A percentile compares a stretch with the other conserved stretches of the same genome.
Conservation (phyloP, 192 early-diverging fungal species). For the Coemansia sp. region DNA sequence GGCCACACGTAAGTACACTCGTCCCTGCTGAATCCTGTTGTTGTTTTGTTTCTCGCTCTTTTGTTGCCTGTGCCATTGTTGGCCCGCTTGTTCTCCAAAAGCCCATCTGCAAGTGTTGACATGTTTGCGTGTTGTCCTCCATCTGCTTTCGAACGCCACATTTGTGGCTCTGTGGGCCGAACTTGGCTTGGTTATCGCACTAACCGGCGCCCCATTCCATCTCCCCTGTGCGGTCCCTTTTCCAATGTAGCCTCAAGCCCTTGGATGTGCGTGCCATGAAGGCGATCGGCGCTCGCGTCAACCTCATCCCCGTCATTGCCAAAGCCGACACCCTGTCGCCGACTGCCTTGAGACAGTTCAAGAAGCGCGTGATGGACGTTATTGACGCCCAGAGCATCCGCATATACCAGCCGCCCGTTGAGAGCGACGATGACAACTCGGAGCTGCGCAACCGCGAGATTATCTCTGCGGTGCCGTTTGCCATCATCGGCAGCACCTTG, state of each 20-base stretch:
- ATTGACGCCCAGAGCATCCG: constrained; percentile 89
- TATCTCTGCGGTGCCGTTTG: constrained; percentile 90
- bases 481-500: constrained; percentile 87
- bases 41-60: background rate
- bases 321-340: constrained; percentile 98
- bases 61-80: constrained; percentile 7
- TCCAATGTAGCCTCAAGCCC: constrained; percentile 60
- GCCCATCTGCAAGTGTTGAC: constrained; percentile 8
- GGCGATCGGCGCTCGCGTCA: constrained; percentile 90
- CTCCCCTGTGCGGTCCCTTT: background rate
- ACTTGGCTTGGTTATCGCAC: background rate
- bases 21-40: background rate
- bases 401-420: constrained; percentile 84
- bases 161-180: background rate
- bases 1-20: constrained; percentile 76
- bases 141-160: constrained; percentile 2
- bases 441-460: constrained; percentile 82
- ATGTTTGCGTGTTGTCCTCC: constrained; percentile 1
- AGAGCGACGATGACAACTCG: constrained; percentile 82
- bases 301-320: constrained; percentile 96
- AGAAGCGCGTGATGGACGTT: constrained; percentile 92
- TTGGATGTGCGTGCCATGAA: constrained; percentile 99
- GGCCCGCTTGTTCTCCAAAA: background rate
- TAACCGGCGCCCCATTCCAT: background rate
- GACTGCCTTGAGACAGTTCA: constrained; percentile 86